Percentiles rank a stretch among this genome's conserved stretches.
These are phyloP conservation scores for Rasamsonia emersonii DNA, from an alignment of 2,329 filamentous ascomycete genomes.

Conservation along the genomic window DNA sequence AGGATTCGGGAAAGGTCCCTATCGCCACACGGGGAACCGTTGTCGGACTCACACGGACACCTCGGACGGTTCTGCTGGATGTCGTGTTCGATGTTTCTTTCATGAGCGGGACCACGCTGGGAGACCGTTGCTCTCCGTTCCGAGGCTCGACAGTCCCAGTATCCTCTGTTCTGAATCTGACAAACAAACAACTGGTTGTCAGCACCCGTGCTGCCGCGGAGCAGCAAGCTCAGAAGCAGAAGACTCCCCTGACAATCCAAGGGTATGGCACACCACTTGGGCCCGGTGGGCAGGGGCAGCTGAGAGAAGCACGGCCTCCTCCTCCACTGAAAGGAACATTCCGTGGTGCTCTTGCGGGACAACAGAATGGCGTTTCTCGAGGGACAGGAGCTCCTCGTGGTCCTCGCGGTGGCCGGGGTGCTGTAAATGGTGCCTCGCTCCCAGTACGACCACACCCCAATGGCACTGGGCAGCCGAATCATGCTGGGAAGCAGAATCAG, in stretches of 20 bases:
- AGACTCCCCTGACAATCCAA: slow-evolving; percentile 44
- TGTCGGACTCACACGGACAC: slow-evolving; percentile 84
- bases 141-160: slow-evolving; percentile 84
- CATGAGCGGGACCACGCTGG: slow-evolving; percentile 92
- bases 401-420: slow-evolving; percentile 29
- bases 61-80: slow-evolving; percentile 74
- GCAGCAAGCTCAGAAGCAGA: slow-evolving; percentile 49
- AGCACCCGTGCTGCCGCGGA: slow-evolving; percentile 32
- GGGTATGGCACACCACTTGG: slow-evolving; percentile 50
- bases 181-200: slow-evolving; percentile 69
- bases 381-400: slow-evolving; percentile 30
- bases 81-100: slow-evolving; percentile 91
- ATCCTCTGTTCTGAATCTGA: slow-evolving; percentile 82
- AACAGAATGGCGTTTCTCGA: slow-evolving; percentile 26
- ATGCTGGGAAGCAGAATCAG: not conserved
- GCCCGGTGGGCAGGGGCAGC: slow-evolving; percentile 53
- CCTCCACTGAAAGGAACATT: slow-evolving; percentile 51
- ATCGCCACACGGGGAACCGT: slow-evolving; percentile 88
- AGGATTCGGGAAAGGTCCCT: slow-evolving; percentile 87
- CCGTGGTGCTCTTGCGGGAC: slow-evolving; percentile 47
- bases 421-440: slow-evolving; percentile 17
- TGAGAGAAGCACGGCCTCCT: slow-evolving; percentile 48
- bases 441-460: slow-evolving; percentile 25
- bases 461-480: slow-evolving; percentile 3
- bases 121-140: slow-evolving; percentile 85